Evolutionary conservation across 2,329 filamentous ascomycete species (phyloP), one percentile per base, ranked within the genome.

Genomic region (Colletotrichum eremochloae): DNA sequence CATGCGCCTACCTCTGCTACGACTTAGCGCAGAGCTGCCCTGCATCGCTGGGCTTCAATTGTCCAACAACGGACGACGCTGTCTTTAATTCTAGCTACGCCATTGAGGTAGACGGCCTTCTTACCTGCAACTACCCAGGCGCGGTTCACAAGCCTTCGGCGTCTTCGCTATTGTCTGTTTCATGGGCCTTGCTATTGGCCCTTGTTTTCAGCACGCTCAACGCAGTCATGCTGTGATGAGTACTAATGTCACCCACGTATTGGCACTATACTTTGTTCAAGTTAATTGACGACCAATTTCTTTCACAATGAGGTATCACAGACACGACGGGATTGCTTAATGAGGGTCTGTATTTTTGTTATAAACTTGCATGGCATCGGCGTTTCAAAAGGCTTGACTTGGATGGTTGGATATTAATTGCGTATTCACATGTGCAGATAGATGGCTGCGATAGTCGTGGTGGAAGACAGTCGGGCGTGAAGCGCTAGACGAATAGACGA

Each of bases 1-100:
- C 96, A 0, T 98, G 96, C 78, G 89, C 93, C 73, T 93, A 97
- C 75, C 83, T 98, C 63, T 99, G 96, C 83, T 96, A 95, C 79
- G 90, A 92, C 66, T 86, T 99, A 1, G 93, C 97, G 14, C 91
- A 93, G 82, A 94, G 89, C 78, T 99, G 96, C 82, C 96, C 96
- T 0, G 88, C 94, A 0, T 82, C 86, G 0, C 84, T 99, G 76
- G 86, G 87, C 0, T 98, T 99, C 77, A 83, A 80, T 1, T 99
- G 96, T 82, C 96, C 96, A 2, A 62, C 61, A 31, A 65, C 68
- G 3, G 73, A 77, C 29, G 81, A 82, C 1, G 78, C 76, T 2
- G 76, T 76, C 8, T 88, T 86, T 76, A 79, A 82, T 62, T 79
- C 81, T 36, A 87, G 86, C 75, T 89, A 89, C 75, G 84, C 82